A percentile compares a stretch with the other conserved stretches of the same genome.
These are phyloP conservation scores for Paradendryphiella salina DNA, from an alignment of 2,329 filamentous ascomycete genomes.

Conservation along the genomic window DNA sequence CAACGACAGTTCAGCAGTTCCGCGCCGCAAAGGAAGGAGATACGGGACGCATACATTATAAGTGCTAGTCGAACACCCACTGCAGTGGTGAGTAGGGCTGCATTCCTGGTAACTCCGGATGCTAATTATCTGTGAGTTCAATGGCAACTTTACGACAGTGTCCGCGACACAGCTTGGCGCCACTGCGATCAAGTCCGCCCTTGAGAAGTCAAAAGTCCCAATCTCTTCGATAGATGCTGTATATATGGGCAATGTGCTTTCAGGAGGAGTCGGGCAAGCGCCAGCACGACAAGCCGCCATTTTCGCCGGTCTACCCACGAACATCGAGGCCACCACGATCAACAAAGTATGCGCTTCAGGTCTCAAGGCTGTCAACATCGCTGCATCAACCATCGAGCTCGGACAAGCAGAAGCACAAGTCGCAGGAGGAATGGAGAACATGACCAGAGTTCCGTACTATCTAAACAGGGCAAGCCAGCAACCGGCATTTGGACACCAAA, in stretches of 20 bases:
- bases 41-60: constrained; percentile 91
- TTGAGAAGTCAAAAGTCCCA: constrained; percentile 84
- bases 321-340: constrained; percentile 85
- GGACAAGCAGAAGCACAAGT: constrained; percentile 86
- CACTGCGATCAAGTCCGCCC: constrained; percentile 85
- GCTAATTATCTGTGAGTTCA: constrained; percentile 67
- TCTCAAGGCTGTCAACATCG: constrained; percentile 86
- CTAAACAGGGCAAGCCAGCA: constrained; percentile 78
- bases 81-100: constrained; percentile 65
- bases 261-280: constrained; percentile 81
- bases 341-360: constrained; percentile 99
- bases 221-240: constrained; percentile 82
- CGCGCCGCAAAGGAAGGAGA: constrained; percentile 58
- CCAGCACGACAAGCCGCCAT: constrained; percentile 89
- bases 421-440: constrained; percentile 97
- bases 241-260: constrained; percentile 96
- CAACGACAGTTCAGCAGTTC: constrained; percentile 46
- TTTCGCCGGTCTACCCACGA: constrained; percentile 80
- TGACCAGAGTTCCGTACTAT: constrained; percentile 93
- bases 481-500: constrained; percentile 83
- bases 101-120: neutral
- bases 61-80: constrained; percentile 88
- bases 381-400: constrained; percentile 92
- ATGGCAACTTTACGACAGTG: constrained; percentile 83
- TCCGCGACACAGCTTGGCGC: constrained; percentile 87